These are phyloP conservation scores for Saprolegnia parasitica DNA, from an alignment of 352 stramenopile genomes.

Conservation along the genomic window DNA sequence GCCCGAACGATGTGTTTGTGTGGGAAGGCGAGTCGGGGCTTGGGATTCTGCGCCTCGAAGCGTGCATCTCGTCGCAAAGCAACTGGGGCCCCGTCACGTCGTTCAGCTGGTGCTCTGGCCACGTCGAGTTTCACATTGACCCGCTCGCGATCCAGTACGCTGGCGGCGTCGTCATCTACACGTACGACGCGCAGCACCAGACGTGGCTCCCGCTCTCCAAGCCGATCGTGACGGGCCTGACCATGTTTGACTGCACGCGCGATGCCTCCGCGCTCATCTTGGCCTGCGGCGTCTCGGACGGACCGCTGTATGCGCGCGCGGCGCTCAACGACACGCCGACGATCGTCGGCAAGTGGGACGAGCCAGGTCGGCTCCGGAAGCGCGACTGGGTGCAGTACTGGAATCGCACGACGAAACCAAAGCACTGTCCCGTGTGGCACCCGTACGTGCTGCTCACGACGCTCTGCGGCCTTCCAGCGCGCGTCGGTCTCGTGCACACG, in stretches of 20 bases:
- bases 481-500: slow-evolving; percentile 72
- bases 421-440: slow-evolving; percentile 81
- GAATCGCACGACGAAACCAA: slow-evolving; percentile 59
- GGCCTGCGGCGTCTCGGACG: slow-evolving; percentile 37
- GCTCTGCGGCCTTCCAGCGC: slow-evolving; percentile 78
- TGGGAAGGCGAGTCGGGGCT: slow-evolving; percentile 78
- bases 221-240: slow-evolving; percentile 46
- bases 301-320: background rate
- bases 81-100: slow-evolving; percentile 49
- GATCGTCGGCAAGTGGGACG: slow-evolving; percentile 77
- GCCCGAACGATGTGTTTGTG: slow-evolving; percentile 51
- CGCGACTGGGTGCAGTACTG: slow-evolving; percentile 57
- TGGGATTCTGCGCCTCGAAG: slow-evolving; percentile 68
- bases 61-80: slow-evolving; percentile 50
- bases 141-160: slow-evolving; percentile 67
- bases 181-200: slow-evolving; percentile 63
- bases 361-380: slow-evolving; percentile 60
- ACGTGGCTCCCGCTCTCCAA: slow-evolving; percentile 57
- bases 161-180: slow-evolving; percentile 65
- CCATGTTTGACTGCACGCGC: slow-evolving; percentile 75
- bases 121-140: slow-evolving; percentile 83
- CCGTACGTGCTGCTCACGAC: slow-evolving; percentile 79
- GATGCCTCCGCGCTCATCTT: slow-evolving; percentile 78
- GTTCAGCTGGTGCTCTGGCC: slow-evolving; percentile 74
- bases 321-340: slow-evolving; percentile 60